Percentiles rank a stretch among this genome's conserved stretches.
These are phyloP conservation scores for Pseudoscleropodium purum DNA, from an alignment of 225 moss, liverwort and hornwort species.

Conservation along the genomic window DNA sequence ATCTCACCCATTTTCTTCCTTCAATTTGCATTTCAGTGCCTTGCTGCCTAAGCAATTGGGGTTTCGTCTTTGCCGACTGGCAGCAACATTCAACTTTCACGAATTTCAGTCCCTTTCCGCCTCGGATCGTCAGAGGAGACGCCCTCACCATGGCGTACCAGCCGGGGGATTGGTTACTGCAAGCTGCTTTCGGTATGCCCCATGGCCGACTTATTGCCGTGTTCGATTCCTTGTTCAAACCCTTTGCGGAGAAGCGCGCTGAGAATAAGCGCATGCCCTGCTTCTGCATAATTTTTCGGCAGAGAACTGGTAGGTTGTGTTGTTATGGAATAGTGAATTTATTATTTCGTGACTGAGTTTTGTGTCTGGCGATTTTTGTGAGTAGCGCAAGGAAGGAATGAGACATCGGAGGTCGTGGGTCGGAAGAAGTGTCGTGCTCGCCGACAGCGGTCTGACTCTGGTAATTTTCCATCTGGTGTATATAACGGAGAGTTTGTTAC, in stretches of 20 bases:
- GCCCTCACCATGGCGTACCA: slow-evolving; percentile 25
- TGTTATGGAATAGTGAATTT: not conserved
- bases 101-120: not conserved
- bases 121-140: not conserved
- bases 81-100: not conserved
- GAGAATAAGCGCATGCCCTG: not conserved
- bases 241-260: not conserved
- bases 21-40: not conserved
- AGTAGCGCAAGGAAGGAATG: slow-evolving; percentile 60
- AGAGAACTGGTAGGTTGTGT: not conserved
- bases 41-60: not conserved
- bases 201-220: not conserved
- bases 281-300: not conserved
- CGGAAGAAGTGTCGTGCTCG: slow-evolving; percentile 73
- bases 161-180: slow-evolving; percentile 40
- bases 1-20: not conserved
- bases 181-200: slow-evolving; percentile 26
- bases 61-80: not conserved
- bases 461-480: not conserved
- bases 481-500: not conserved
- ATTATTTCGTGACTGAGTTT: not conserved
- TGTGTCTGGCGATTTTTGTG: not conserved
- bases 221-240: not conserved
- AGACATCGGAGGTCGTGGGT: slow-evolving; percentile 64
- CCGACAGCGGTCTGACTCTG: slow-evolving; percentile 43